Conservation (phyloP, 2,329 filamentous ascomycete species). For the Aureobasidium sp. region DNA sequence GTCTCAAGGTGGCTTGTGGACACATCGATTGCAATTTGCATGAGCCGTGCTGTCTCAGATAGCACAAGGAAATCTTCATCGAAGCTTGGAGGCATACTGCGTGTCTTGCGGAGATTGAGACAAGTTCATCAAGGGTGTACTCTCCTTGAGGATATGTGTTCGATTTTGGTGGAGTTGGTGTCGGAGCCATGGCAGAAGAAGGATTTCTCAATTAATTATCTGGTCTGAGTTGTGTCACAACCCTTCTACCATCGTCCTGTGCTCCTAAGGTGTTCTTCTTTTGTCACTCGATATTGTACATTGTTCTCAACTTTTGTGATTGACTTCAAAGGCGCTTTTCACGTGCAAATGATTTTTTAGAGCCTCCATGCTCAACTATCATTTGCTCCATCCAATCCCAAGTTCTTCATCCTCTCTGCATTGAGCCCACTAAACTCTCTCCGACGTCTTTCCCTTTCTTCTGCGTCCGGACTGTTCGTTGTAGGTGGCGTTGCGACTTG, state of each 20-base stretch:
- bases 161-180: not conserved
- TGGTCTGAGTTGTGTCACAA: not conserved
- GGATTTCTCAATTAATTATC: not conserved
- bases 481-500: slow-evolving; percentile 41
- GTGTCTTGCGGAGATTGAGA: not conserved
- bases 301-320: not conserved
- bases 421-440: slow-evolving; percentile 29
- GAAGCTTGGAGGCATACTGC: not conserved
- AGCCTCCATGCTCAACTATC: not conserved
- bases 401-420: slow-evolving; percentile 29
- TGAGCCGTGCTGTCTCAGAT: not conserved
- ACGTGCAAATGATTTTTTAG: not conserved
- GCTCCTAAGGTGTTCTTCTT: not conserved
- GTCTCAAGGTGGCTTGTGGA: not conserved
- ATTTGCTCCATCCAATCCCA: slow-evolving; percentile 22
- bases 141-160: too few relatives aligned
- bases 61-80: not conserved
- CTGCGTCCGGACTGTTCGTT: slow-evolving; percentile 31
- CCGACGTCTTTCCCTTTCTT: slow-evolving; percentile 23
- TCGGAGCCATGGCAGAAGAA: not conserved
- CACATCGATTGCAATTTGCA: not conserved
- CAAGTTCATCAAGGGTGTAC: not conserved
- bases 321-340: not conserved
- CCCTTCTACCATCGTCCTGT: not conserved
- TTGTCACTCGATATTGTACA: not conserved